Percentiles rank a stretch among this genome's conserved stretches.
These are phyloP conservation scores for Funneliformis mosseae DNA, from an alignment of 192 early-diverging fungal genomes.

Conservation along the genomic window DNA sequence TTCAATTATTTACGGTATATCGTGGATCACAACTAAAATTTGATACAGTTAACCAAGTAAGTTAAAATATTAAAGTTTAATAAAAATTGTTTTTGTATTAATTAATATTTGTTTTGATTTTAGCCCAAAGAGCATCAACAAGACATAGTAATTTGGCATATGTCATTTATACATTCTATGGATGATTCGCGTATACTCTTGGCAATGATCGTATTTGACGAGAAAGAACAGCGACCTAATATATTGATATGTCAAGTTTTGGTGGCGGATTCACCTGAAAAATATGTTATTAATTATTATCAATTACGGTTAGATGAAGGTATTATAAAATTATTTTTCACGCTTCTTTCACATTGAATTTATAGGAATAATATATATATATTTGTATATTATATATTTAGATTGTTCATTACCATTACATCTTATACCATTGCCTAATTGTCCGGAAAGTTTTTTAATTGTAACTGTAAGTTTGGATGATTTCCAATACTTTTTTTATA, in stretches of 20 bases:
- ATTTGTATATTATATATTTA: neutral
- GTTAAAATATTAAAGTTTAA: neutral
- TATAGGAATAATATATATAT: no score
- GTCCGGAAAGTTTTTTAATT: constrained; percentile 12
- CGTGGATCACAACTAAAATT: neutral
- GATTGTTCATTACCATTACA: constrained; percentile 8
- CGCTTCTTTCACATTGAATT: neutral
- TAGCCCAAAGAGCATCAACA: constrained; percentile 16
- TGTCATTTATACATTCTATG: constrained; percentile 22
- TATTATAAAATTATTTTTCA: neutral
- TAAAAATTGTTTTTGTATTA: neutral
- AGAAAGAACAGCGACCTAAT: neutral
- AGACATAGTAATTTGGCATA: constrained; percentile 4
- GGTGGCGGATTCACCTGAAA: constrained; percentile 4
- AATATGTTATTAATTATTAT: constrained; percentile 4
- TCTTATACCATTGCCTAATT: constrained; percentile 19
- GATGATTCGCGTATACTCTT: neutral
- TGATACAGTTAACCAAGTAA: constrained; percentile 13
- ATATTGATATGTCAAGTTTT: constrained; percentile 13
- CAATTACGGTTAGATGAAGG: neutral
- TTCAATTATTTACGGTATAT: neutral
- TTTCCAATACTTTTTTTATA: neutral
- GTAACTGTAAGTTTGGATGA: neutral
- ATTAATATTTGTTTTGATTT: constrained; percentile 8
- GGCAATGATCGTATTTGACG: constrained; percentile 2